Conservation (phyloP, 192 early-diverging fungal species). For the Entomortierella beljakovae region DNA sequence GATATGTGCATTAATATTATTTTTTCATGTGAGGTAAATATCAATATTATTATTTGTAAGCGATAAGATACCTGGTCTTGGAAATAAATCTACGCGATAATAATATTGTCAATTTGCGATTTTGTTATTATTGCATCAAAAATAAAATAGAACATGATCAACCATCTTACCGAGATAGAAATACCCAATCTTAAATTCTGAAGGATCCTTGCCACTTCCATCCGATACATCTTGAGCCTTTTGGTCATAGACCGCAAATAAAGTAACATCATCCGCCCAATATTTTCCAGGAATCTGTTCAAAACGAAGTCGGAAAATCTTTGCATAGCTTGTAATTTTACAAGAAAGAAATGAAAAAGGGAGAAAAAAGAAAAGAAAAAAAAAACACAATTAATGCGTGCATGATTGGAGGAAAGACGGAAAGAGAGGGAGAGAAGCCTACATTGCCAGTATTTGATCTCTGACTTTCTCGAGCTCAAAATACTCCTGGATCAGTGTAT, state of each 20-base stretch:
- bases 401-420: slow-evolving; percentile 14
- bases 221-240: slow-evolving; percentile 57
- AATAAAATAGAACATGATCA: not conserved
- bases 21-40: not conserved
- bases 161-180: slow-evolving; percentile 38
- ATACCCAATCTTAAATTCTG: slow-evolving; percentile 46
- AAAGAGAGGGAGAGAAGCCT: not conserved
- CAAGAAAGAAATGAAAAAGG: slow-evolving; percentile 44
- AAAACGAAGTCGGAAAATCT: slow-evolving; percentile 77
- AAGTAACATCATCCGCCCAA: slow-evolving; percentile 86
- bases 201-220: slow-evolving; percentile 11
- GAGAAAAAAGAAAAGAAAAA: not conserved
- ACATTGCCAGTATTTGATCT: slow-evolving; percentile 61
- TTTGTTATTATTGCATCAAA: not conserved
- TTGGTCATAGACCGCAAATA: slow-evolving; percentile 82
- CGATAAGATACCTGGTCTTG: slow-evolving; percentile 72
- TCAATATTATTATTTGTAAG: no score
- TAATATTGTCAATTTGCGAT: not conserved
- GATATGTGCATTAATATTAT: no score
- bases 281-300: slow-evolving; percentile 66
- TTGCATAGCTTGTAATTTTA: slow-evolving; percentile 85
- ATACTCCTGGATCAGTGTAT: slow-evolving; percentile 84
- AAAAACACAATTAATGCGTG: not conserved
- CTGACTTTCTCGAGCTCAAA: slow-evolving; percentile 69
- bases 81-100: slow-evolving; percentile 73